Evolutionary conservation across 2,329 filamentous ascomycete species (phyloP), one percentile per base, ranked within the genome.

Genomic region (Calonectria henricotiae): DNA sequence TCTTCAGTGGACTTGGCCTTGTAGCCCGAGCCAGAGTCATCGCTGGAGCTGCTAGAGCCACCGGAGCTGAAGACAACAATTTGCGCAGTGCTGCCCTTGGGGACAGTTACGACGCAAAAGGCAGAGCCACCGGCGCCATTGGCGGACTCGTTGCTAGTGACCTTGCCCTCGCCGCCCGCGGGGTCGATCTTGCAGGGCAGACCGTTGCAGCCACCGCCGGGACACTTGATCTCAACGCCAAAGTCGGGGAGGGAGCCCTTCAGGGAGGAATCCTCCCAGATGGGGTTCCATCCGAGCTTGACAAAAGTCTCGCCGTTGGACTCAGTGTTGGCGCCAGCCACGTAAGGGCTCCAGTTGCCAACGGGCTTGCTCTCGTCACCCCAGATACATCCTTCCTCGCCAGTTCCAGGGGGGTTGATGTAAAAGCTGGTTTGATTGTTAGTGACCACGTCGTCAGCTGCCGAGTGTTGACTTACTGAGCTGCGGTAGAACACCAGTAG

Each of bases 281-380:
- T 92, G 27, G 93, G 93, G 81, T 95, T 95, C 87, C 91, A 93
- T 65, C 90, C 93, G 63, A 95, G 85, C 84, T 94, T 95, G 76
- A 94, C 87, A 79, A 89, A 95, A 1, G 93, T 94, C 71, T 89
- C 82, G 62, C 93, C 93, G 62, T 82, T 85, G 55, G 78, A 75
- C 74, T 91, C 90, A 17, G 90, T 91, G 82, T 95, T 95, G 67
- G 92, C 91, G 69, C 93, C 93, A 15, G 91, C 91, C 73, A 95
- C 93, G 78, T 91, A 96, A 2, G 92, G 90, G 62, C 89, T 86
- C 93, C 93, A 95, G 84, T 95, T 95, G 61, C 93, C 93, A 74
- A 90, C 82, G 1, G 92, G 86, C 72, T 90, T 85, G 46, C 84
- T 83, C 9, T 85, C 85, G 51, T 88, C 88, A 68, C 93, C 92